Evolutionary conservation across 768 basidiomycete species (phyloP), one percentile per base, ranked within the genome.

Genomic region (Boletus sp.): DNA sequence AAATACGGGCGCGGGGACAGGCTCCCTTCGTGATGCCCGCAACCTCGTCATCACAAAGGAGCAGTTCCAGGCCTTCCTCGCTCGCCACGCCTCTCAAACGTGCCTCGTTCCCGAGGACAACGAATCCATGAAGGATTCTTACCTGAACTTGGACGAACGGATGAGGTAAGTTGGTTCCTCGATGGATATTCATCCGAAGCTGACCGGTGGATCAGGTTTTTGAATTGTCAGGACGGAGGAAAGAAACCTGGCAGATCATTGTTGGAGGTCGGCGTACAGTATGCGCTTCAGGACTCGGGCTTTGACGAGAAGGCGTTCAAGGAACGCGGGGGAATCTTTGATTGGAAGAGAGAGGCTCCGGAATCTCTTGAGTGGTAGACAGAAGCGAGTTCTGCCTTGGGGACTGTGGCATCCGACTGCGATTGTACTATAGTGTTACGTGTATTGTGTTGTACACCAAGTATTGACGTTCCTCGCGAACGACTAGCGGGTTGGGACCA

Each of bases 41-140:
- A 35, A 70, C 4, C 64, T 77, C 11, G 53, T 65, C 10, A 74
- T 76, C 29, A 72, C 70, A 0, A 53, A 57, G 5, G 63, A 71
- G 17, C 69, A 76, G 45, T 76, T 76, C 46, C 50, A 70, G 38
- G 56, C 68, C 0, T 76, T 76, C 47, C 47, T 76, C 7, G 64
- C 67, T n/a, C 61, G 72, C 14, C 74, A 76, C 47, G 53, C 56
- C 3, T 47, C 54, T 0, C 70, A 74, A 46, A 46, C 54, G 21
- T 67, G 56, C 32, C 64, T 76, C 11, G 72, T 76, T 8, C 70
- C 74, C 0, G 75, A 76, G 56, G 62, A 67, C 42, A 76, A 76
- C 47, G 67, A 74, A 10, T 50, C 67, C 2, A 76, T 76, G 74
- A 71, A 64, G 25, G 72, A 75, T 43, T 75, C 74, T 2, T 76